Base-by-base conservation (phyloP, 1,284 basidiomycete genomes). In the Sporisorium sorghi region DNA sequence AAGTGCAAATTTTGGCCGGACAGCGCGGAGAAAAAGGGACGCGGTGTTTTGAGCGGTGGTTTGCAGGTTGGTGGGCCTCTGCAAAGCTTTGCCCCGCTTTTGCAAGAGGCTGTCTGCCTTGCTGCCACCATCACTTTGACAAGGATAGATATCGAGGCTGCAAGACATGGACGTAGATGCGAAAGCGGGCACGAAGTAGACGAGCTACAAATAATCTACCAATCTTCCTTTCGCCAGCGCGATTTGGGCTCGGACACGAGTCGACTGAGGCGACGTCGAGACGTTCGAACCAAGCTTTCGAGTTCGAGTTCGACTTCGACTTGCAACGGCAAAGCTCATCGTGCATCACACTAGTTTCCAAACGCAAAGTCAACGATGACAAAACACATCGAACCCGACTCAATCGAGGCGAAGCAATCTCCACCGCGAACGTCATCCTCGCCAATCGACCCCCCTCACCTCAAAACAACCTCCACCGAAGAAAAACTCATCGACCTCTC, bases 1-100 rank as follows among this genome's bases (percentile, higher is more conserved):
- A 15, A 26, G 32, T 23, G 17, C 4, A 26, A 17, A 15, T 11
- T 17, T 30, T 30, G 28, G 12, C 24, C 4, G 7, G 2, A 10
- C 10, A 8, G 5, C 3, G 37, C 32, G 10, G 32, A 33, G 30
- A n/a, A 19, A 23, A 39, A 48, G 35, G 30, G 21, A 26, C 51
- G 40, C 58, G 59, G 59, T 37, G 54, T 51, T 51, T 63, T 40
- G 37, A 57, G 28, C 60, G 49, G 60, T 33, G 14, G 17, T 35
- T 52, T 39, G 32, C 53, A 32, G 53, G 52, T 26, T n/a, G n/a
- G n/a, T n/a, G n/a, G n/a, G n/a, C n/a, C 35, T 30, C 9, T 30
- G 24, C 35, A 32, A 12, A 0, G 12, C n/a, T 47, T 58, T 44
- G 21, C 57, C 57, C 49, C 49, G 49, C 57, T 11, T 49, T 49